Evolutionary conservation across 1,139 yeast species (phyloP).

Genomic region (Diutina ranongensis): DNA sequence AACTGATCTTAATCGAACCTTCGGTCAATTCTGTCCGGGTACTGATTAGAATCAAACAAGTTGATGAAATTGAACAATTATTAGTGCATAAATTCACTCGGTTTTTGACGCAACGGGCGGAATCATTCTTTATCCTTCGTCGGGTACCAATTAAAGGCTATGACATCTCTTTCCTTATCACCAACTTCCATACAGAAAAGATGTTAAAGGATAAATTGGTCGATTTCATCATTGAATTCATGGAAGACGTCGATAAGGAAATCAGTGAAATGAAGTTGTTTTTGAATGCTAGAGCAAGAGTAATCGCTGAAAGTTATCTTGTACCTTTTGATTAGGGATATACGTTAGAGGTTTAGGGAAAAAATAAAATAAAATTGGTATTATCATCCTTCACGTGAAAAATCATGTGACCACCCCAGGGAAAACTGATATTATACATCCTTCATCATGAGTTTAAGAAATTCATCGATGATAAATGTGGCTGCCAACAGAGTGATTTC

Average conservation of each 20-base stretch:
- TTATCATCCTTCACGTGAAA: slow-evolving; percentile 9
- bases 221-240: slow-evolving; percentile 92
- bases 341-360: not conserved
- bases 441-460: slow-evolving; percentile 32
- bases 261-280: slow-evolving; percentile 97
- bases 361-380: not conserved
- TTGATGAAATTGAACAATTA: slow-evolving; percentile 93
- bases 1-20: slow-evolving; percentile 85
- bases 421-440: too few species aligned
- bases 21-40: slow-evolving; percentile 85
- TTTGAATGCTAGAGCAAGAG: slow-evolving; percentile 94
- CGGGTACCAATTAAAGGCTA: slow-evolving; percentile 86
- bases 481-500: slow-evolving; percentile 44
- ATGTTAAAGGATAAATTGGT: slow-evolving; percentile 94
- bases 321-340: slow-evolving; percentile 50
- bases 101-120: slow-evolving; percentile 92
- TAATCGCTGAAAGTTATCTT: slow-evolving; percentile 90
- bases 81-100: slow-evolving; percentile 90
- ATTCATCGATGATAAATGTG: slow-evolving; percentile 39
- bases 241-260: slow-evolving; percentile 99
- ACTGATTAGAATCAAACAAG: slow-evolving; percentile 87
- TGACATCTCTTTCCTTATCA: slow-evolving; percentile 85
- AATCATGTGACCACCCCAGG: too few species aligned
- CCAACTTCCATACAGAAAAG: slow-evolving; percentile 90
- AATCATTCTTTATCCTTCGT: slow-evolving; percentile 82